Evolutionary conservation across 305 asterid genomes (phyloP).

Genomic region (Fraxinus ornus): DNA sequence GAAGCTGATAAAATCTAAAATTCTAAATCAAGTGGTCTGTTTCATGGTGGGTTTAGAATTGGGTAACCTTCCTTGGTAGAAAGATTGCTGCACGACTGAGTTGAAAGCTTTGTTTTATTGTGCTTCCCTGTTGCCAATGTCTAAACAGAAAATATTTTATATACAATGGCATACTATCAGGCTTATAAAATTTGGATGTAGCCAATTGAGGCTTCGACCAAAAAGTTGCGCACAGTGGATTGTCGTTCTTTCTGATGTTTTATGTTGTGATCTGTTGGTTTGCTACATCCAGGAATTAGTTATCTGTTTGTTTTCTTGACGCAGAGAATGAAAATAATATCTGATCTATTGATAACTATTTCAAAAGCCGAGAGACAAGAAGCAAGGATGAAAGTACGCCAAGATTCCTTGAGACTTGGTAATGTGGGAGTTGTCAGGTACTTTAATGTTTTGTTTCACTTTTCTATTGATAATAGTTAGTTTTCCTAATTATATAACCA

Average conservation of each 20-base stretch:
- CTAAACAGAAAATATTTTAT: background rate
- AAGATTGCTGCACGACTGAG: slow-evolving; percentile 6
- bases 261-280: slow-evolving; percentile 21
- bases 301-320: slow-evolving; percentile 24
- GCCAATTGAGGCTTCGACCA: background rate
- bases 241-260: background rate
- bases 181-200: background rate
- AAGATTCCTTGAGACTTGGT: slow-evolving; percentile 92
- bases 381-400: slow-evolving; percentile 91
- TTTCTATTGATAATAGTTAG: background rate
- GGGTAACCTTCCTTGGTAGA: background rate
- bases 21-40: background rate
- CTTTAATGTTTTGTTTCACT: slow-evolving; percentile 4
- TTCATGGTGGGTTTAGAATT: slow-evolving; percentile 14
- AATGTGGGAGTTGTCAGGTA: slow-evolving; percentile 93
- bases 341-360: slow-evolving; percentile 85
- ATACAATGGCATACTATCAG: background rate
- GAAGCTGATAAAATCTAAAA: background rate
- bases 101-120: background rate
- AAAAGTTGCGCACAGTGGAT: background rate
- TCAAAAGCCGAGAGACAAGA: slow-evolving; percentile 98
- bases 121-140: slow-evolving; percentile 3
- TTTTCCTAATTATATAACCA: background rate
- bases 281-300: slow-evolving; percentile 17
- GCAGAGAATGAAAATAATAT: slow-evolving; percentile 85